Evolutionary conservation across 345 rosid species (phyloP).

Genomic region (Microcos paniculata): DNA sequence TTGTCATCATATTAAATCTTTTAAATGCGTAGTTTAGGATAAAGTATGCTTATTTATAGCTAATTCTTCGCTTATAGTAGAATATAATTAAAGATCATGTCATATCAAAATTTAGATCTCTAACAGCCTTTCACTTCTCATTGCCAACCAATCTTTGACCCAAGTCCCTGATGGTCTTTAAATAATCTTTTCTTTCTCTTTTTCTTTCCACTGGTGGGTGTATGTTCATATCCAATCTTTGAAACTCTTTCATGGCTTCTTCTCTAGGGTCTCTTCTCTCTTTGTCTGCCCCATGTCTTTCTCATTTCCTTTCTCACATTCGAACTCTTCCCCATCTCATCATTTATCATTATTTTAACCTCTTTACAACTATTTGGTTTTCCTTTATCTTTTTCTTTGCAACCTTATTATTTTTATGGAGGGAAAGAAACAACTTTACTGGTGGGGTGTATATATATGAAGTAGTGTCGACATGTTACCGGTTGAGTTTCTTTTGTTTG

Average conservation of each 20-base stretch:
- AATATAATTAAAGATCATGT: too few species aligned
- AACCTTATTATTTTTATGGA: neutral
- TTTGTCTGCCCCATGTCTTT: constrained; percentile 4
- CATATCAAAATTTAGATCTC: too few species aligned
- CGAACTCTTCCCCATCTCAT: neutral
- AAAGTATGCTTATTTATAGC: too few species aligned
- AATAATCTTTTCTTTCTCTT: too few species aligned
- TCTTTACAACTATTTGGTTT: neutral
- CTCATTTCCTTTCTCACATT: neutral
- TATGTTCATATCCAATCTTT: constrained; percentile 26
- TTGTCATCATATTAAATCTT: too few species aligned
- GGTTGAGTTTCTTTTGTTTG: constrained; percentile 29
- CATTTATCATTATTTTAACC: neutral
- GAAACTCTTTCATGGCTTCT: constrained; percentile 35
- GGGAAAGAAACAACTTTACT: constrained; percentile 29
- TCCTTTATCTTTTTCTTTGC: neutral
- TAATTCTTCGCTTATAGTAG: too few species aligned
- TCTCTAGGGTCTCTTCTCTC: constrained; percentile 15
- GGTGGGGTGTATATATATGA: constrained; percentile 35
- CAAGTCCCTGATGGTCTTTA: too few species aligned
- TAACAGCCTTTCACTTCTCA: too few species aligned
- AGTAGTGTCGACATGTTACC: constrained; percentile 24
- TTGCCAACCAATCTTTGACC: too few species aligned
- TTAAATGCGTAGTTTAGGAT: too few species aligned
- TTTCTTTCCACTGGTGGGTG: too few species aligned